These are phyloP conservation scores for Sclerotinia nivalis DNA, from an alignment of 2,329 filamentous ascomycete species.

Conservation along the genomic window DNA sequence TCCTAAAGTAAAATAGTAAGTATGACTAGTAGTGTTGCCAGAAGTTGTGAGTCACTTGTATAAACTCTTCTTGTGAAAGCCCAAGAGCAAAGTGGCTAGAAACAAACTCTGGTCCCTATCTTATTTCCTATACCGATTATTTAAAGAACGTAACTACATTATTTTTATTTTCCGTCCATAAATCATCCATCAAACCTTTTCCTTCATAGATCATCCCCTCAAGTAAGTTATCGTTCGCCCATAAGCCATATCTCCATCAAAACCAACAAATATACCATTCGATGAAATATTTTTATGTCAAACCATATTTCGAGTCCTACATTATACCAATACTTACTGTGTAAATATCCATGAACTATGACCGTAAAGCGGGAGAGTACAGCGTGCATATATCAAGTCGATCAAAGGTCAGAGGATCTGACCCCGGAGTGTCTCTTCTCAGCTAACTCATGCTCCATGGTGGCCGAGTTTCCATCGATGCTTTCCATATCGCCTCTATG, in stretches of 20 bases:
- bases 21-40: too few species aligned
- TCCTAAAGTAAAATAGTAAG: too few species aligned
- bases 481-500: constrained; percentile 18
- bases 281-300: background rate
- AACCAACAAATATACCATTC: too few species aligned
- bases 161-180: background rate
- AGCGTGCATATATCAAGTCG: background rate
- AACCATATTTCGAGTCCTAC: too few species aligned
- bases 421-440: constrained; percentile 21
- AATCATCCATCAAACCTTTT: background rate
- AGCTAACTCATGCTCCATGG: constrained; percentile 20
- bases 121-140: too few species aligned
- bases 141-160: background rate
- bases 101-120: background rate
- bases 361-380: background rate
- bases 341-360: too few species aligned
- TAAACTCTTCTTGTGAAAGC: background rate
- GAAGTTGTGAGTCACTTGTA: background rate
- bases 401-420: constrained; percentile 17
- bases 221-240: background rate
- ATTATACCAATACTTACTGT: background rate
- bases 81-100: background rate
- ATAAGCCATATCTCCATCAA: background rate
- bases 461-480: constrained; percentile 21
- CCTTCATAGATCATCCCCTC: background rate